phyloP scores from a whole-genome alignment of 352 stramenopile genomes.

The Thraustochytrium sp. region DNA sequence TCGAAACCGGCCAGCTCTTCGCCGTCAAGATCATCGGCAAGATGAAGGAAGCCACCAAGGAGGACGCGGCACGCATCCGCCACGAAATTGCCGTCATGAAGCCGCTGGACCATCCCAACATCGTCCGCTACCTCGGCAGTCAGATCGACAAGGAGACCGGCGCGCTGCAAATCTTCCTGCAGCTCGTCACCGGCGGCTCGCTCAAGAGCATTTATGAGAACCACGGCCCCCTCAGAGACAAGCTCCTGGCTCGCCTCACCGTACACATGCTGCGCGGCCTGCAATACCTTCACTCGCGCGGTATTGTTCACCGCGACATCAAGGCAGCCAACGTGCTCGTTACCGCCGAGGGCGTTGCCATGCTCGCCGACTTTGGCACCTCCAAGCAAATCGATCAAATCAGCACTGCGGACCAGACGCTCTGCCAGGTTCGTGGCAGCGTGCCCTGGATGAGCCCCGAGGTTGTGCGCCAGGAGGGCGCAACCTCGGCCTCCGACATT shows the following conservation, averaged over 20 bases:
- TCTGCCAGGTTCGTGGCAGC: constrained; percentile 51
- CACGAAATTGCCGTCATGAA: constrained; percentile 79
- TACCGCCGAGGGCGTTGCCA: constrained; percentile 68
- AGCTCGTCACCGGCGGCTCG: constrained; percentile 75
- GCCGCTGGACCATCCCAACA: constrained; percentile 57
- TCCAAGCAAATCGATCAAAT: constrained; percentile 53
- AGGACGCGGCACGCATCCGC: constrained; percentile 54
- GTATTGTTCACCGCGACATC: constrained; percentile 77
- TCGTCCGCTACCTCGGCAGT: constrained; percentile 63
- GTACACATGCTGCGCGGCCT: constrained; percentile 70
- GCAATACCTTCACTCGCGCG: constrained; percentile 70
- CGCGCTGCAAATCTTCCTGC: constrained; percentile 61
- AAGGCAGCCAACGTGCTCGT: constrained; percentile 82
- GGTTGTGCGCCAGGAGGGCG: constrained; percentile 69
- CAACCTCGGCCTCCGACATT: constrained; percentile 70
- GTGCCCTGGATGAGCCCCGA: constrained; percentile 86
- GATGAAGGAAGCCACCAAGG: constrained; percentile 58
- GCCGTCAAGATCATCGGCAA: constrained; percentile 78
- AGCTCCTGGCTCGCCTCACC: constrained; percentile 62
- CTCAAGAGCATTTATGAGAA: constrained; percentile 67
- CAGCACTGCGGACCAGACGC: background rate
- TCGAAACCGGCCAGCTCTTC: constrained; percentile 65
- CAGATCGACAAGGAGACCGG: background rate
- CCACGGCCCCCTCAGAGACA: constrained; percentile 67
- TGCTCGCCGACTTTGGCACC: constrained; percentile 78